Base-by-base conservation (phyloP, 352 stramenopile genomes). In the Pelagophyceae sp. region DNA sequence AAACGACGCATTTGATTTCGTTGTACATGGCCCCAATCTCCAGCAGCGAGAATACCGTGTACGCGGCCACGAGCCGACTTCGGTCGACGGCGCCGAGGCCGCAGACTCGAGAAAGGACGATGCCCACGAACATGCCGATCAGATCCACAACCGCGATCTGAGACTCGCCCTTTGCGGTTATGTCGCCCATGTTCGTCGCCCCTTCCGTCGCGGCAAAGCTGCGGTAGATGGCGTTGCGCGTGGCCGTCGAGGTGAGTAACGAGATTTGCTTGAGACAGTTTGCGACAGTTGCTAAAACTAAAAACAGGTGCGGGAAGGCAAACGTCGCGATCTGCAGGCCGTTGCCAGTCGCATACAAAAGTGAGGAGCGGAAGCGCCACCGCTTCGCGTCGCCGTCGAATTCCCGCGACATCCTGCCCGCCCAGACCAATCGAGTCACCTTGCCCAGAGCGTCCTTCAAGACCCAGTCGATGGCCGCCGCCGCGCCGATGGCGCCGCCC, bases 81-180 rank as follows among this genome's bases (percentile, higher is more conserved):
- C 61, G 67, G 50, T 71, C 5, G 11, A n/a, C 61, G 32, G 27
- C 15, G n/a, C 35, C 58, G 15, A 67, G 6, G 31, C 20, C 38
- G 50, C 76, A 32, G 32, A 20, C 37, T 35, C 84, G 65, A 35
- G 71, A 31, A 31, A 74, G 79, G 63, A 61, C 77, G 58, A 84
- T 61, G 5, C 50, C 27, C 23, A 86, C 80, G 19, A 82, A 50
- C 77, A 93, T 90, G 29, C 89, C 89, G 23, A 91, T 72, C 31
- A 93, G 81, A 80, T 93, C 89, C 17, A 92, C 86, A n/a, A 91
- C 83, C 35, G 87, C 86, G 85, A 92, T 93, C 79, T 92, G 88
- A n/a, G 89, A 88, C 82, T 93, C 89, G 29, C 89, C 89, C 77
- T 93, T 93, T 19, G 89, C 89, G 27, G 88, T 92, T 77, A 93